A percentile compares a stretch with the other conserved stretches of the same genome.
Conservation (phyloP, 768 basidiomycete species). For the Amanita inopinata region DNA sequence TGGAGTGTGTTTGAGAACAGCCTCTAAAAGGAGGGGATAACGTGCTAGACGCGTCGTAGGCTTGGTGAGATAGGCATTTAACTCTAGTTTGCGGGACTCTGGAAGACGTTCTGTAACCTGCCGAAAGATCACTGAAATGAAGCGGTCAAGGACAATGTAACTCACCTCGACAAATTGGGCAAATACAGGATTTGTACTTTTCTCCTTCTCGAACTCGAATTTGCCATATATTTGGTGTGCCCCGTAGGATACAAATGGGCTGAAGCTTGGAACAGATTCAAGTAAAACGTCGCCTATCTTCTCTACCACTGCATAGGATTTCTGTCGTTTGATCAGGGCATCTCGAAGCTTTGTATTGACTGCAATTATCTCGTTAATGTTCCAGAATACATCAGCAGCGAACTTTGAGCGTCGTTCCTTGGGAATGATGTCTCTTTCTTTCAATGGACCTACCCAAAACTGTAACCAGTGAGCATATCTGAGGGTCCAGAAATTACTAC, state of each 20-base stretch:
- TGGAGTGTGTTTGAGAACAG: slow-evolving; percentile 85
- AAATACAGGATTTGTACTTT: slow-evolving; percentile 85
- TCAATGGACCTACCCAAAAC: slow-evolving; percentile 86
- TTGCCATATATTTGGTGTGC: slow-evolving; percentile 97
- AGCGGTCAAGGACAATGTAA: slow-evolving; percentile 10
- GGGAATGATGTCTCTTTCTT: slow-evolving; percentile 68
- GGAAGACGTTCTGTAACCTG: slow-evolving; percentile 87
- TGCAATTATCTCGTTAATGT: slow-evolving; percentile 84
- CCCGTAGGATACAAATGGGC: slow-evolving; percentile 91
- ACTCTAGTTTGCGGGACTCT: slow-evolving; percentile 90
- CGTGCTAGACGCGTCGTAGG: slow-evolving; percentile 96
- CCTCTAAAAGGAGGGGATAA: slow-evolving; percentile 88
- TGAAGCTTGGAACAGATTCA: slow-evolving; percentile 80
- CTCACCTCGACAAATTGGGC: slow-evolving; percentile 91
- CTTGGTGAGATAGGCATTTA: slow-evolving; percentile 97
- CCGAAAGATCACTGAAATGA: neutral
- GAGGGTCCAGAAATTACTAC: slow-evolving; percentile 4
- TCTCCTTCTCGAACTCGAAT: slow-evolving; percentile 99
- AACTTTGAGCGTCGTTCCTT: slow-evolving; percentile 72
- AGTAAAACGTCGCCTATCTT: slow-evolving; percentile 85
- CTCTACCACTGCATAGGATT: slow-evolving; percentile 88
- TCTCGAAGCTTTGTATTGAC: slow-evolving; percentile 92
- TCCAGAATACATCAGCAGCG: slow-evolving; percentile 95
- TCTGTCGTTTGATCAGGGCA: slow-evolving; percentile 89
- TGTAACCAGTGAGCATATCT: slow-evolving; percentile 18